Evolutionary conservation across 768 basidiomycete genomes (phyloP).

Genomic region (Kwoniella sp.): DNA sequence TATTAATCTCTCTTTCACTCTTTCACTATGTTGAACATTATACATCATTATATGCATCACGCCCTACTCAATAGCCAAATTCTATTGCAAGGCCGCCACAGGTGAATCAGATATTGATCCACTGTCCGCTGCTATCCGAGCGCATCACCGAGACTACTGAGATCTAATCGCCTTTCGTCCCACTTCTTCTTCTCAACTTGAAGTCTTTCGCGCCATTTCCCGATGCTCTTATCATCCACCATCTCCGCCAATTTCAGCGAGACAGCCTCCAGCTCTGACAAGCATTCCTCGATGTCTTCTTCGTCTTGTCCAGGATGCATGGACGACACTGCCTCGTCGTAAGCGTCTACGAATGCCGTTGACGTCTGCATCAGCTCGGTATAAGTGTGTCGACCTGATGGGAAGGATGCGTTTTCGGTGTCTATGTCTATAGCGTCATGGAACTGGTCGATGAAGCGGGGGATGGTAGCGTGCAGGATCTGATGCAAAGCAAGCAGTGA

Average conservation of each 20-base stretch:
- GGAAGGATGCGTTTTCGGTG: not conserved
- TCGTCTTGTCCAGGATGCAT: slow-evolving; percentile 44
- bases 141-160: slow-evolving; percentile 10
- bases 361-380: slow-evolving; percentile 24
- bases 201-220: slow-evolving; percentile 34
- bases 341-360: slow-evolving; percentile 25
- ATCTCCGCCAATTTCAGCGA: slow-evolving; percentile 15
- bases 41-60: slow-evolving; percentile 28
- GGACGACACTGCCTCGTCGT: slow-evolving; percentile 39
- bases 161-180: slow-evolving; percentile 27
- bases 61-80: slow-evolving; percentile 24
- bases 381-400: slow-evolving; percentile 4
- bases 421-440: not conserved
- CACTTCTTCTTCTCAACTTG: slow-evolving; percentile 30
- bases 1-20: not conserved
- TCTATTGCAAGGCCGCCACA: too few species aligned
- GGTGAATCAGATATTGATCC: too few species aligned
- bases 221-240: slow-evolving; percentile 14
- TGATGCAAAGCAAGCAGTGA: slow-evolving; percentile 42
- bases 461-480: slow-evolving; percentile 38
- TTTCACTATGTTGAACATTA: slow-evolving; percentile 6
- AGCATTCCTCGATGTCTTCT: slow-evolving; percentile 27
- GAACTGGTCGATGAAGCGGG: slow-evolving; percentile 23
- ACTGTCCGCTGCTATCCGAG: too few species aligned
- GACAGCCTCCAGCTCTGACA: slow-evolving; percentile 23